These are phyloP conservation scores for Macrophomina phaseolina DNA, from an alignment of 2,329 filamentous ascomycete genomes.

Conservation along the genomic window DNA sequence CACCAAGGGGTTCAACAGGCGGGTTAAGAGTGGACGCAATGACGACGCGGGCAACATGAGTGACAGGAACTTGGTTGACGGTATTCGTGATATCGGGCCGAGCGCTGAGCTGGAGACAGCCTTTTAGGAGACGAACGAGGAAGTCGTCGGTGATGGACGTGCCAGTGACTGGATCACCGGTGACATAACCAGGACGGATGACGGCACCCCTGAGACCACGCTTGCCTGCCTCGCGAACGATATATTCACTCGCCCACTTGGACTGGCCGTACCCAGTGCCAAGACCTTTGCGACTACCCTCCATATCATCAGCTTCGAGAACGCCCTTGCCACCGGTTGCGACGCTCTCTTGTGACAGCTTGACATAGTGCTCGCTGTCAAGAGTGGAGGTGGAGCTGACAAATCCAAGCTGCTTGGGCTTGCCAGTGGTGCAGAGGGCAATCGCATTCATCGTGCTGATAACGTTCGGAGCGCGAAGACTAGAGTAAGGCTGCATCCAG, in stretches of 20 bases:
- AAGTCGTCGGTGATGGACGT: conserved; percentile 85
- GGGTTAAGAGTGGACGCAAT: conserved; percentile 74
- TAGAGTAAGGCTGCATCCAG: conserved; percentile 66
- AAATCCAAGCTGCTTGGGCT: conserved; percentile 80
- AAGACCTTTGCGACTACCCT: conserved; percentile 76
- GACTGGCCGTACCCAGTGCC: conserved; percentile 89
- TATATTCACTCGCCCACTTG: conserved; percentile 80
- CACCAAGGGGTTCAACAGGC: conserved; percentile 59
- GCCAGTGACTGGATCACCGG: conserved; percentile 74
- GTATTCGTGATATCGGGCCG: conserved; percentile 83
- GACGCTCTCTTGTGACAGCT: conserved; percentile 69
- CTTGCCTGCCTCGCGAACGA: conserved; percentile 78
- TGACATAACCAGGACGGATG: conserved; percentile 83
- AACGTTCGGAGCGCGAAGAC: conserved; percentile 77
- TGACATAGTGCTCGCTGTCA: conserved; percentile 80
- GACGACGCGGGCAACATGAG: conserved; percentile 81
- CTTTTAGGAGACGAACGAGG: conserved; percentile 83
- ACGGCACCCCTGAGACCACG: conserved; percentile 78
- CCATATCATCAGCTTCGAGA: conserved; percentile 76
- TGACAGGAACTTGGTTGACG: conserved; percentile 87
- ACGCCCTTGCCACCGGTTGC: conserved; percentile 69
- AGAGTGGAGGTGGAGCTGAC: conserved; percentile 83
- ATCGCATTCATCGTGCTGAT: conserved; percentile 79
- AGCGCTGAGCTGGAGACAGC: conserved; percentile 77
- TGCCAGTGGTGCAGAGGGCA: conserved; percentile 75